phyloP scores from a whole-genome alignment of 1,139 yeast species.

The Chernovozyma sophiae-reginae region DNA sequence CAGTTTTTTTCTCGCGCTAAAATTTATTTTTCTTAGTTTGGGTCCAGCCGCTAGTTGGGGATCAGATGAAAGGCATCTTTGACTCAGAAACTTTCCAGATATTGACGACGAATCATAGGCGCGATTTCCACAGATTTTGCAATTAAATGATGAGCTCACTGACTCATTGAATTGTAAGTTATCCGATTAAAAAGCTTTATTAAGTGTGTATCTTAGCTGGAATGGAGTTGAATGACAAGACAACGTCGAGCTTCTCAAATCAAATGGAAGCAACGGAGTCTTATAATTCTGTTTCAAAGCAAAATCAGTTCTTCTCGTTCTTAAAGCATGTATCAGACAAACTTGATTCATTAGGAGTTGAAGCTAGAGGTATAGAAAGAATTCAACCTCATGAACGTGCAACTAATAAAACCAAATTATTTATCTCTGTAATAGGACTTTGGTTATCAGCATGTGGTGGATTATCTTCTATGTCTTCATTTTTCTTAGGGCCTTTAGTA shows the following conservation, averaged over 20 bases:
- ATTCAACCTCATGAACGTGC: constrained; percentile 68
- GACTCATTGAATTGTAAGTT: too few species aligned
- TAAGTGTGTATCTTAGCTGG: too few species aligned
- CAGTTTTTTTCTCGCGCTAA: too few species aligned
- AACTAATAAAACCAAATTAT: constrained; percentile 42
- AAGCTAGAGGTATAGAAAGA: constrained; percentile 78
- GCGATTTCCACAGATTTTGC: too few species aligned
- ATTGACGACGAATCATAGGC: too few species aligned
- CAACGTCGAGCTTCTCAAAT: background rate
- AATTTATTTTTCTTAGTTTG: too few species aligned
- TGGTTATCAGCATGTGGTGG: constrained; percentile 89
- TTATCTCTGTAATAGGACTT: constrained; percentile 62
- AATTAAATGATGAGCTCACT: too few species aligned
- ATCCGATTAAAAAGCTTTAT: too few species aligned
- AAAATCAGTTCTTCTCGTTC: constrained; percentile 1
- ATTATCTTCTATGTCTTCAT: constrained; percentile 78
- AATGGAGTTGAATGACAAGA: background rate
- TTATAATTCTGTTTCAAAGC: background rate
- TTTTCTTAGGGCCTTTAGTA: constrained; percentile 66
- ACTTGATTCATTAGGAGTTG: constrained; percentile 54
- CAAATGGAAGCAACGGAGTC: background rate
- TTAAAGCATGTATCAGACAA: constrained; percentile 16
- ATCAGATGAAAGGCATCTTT: too few species aligned
- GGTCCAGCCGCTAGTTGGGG: too few species aligned
- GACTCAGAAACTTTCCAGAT: too few species aligned